phyloP scores from a whole-genome alignment of 192 early-diverging fungal species.

The Coemansia sp. region DNA sequence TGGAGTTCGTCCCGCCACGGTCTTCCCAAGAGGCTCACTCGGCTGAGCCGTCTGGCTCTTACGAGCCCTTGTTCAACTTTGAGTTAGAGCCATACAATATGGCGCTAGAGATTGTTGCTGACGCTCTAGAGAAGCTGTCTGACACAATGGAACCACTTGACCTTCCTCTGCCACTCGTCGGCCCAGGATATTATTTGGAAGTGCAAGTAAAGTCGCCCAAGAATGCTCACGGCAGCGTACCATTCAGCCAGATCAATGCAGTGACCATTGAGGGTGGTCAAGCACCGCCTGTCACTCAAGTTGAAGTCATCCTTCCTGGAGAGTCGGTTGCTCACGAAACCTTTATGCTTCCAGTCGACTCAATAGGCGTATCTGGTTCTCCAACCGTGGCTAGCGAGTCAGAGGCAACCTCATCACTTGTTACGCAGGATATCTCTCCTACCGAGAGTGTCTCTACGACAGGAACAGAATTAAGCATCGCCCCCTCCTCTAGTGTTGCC shows the following conservation, averaged over 20 bases:
- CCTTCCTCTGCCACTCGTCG: slow-evolving; percentile 47
- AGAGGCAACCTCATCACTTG: not conserved
- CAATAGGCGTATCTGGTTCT: not conserved
- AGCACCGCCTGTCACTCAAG: slow-evolving; percentile 42
- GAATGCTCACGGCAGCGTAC: slow-evolving; percentile 19
- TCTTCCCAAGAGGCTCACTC: slow-evolving; percentile 27
- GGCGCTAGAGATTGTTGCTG: slow-evolving; percentile 50
- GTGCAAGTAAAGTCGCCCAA: slow-evolving; percentile 52
- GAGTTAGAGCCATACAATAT: slow-evolving; percentile 51
- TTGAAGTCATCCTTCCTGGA: slow-evolving; percentile 54
- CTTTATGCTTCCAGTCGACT: slow-evolving; percentile 26
- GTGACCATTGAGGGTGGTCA: slow-evolving; percentile 52
- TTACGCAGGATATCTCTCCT: not conserved
- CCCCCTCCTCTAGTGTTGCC: not conserved
- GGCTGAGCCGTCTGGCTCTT: slow-evolving; percentile 11
- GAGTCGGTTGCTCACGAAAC: slow-evolving; percentile 46
- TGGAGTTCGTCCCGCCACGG: slow-evolving; percentile 7
- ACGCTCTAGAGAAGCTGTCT: slow-evolving; percentile 48
- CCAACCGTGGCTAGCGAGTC: slow-evolving; percentile 12
- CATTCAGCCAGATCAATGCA: slow-evolving; percentile 29
- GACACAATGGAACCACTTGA: slow-evolving; percentile 52
- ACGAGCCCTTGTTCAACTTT: slow-evolving; percentile 50
- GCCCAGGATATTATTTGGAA: slow-evolving; percentile 52
- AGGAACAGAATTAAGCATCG: not conserved
- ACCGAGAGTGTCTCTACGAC: not conserved